phyloP scores from a whole-genome alignment of 2,329 filamentous ascomycete genomes.

The Calonectria pteridis region DNA sequence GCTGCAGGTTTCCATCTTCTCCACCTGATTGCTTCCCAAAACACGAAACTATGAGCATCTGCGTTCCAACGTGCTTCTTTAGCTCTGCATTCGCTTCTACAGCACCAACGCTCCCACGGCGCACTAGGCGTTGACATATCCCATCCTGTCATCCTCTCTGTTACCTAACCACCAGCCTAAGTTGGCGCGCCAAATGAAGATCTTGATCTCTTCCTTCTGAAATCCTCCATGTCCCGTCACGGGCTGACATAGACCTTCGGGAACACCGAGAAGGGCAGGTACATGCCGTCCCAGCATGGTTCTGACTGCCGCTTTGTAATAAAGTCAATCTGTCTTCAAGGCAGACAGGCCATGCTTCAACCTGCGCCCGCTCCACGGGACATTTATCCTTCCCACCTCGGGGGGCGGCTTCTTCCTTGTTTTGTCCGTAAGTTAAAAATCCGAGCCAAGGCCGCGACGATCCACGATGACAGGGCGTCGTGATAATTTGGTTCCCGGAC shows the following conservation, averaged over 20 bases:
- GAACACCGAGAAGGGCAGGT: background rate
- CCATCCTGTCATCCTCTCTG: background rate
- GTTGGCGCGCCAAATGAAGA: background rate
- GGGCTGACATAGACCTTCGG: background rate
- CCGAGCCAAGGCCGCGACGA: background rate
- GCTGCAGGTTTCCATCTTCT: conserved; percentile 1
- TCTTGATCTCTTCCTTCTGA: conserved; percentile 3
- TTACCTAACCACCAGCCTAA: conserved; percentile 3
- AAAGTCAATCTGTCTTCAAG: conserved; percentile 11
- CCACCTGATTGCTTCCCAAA: background rate
- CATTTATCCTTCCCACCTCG: background rate
- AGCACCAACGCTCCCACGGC: background rate
- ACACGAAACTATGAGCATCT: background rate
- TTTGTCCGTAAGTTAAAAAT: background rate
- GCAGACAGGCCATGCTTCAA: background rate
- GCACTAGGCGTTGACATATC: background rate
- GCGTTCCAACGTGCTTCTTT: background rate
- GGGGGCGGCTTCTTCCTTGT: background rate
- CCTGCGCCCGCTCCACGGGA: background rate
- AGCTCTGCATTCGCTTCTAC: background rate
- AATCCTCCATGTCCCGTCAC: background rate
- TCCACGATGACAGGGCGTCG: conserved; percentile 1
- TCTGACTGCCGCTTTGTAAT: background rate
- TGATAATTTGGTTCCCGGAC: background rate
- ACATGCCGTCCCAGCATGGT: background rate